phyloP scores from a whole-genome alignment of 2,329 filamentous ascomycete species.

The Pseudocercospora macadamiae region DNA sequence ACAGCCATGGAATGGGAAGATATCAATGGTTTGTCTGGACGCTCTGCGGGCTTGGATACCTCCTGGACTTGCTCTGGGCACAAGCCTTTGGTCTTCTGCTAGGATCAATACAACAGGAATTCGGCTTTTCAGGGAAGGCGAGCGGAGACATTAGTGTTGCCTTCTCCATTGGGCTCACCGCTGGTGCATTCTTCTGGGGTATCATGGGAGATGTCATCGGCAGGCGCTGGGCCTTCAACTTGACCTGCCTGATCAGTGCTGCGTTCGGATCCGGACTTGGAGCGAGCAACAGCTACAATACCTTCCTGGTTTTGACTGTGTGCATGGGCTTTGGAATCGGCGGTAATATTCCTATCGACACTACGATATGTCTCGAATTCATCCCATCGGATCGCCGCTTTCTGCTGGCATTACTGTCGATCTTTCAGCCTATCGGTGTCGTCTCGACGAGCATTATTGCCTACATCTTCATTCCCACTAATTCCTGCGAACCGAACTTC shows the following conservation, averaged over 20 bases:
- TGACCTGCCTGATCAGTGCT: conserved; percentile 59
- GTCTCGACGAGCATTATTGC: conserved; percentile 56
- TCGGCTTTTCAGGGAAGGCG: conserved; percentile 52
- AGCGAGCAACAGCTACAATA: conserved; percentile 52
- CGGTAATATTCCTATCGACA: conserved; percentile 60
- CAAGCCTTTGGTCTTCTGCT: conserved; percentile 61
- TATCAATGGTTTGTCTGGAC: conserved; percentile 57
- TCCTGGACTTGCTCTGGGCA: conserved; percentile 61
- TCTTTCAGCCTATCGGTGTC: conserved; percentile 61
- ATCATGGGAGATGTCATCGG: conserved; percentile 58
- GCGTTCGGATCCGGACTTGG: conserved; percentile 58
- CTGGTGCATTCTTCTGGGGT: conserved; percentile 60
- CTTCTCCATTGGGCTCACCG: conserved; percentile 59
- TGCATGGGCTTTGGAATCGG: conserved; percentile 57
- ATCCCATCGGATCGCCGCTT: conserved; percentile 57
- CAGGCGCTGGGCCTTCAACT: conserved; percentile 61
- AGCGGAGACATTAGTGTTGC: conserved; percentile 54
- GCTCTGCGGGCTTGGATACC: conserved; percentile 59
- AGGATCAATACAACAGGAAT: conserved; percentile 58
- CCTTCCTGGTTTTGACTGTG: conserved; percentile 57
- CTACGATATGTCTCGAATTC: conserved; percentile 60
- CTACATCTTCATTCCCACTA: conserved; percentile 57
- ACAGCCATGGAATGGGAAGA: conserved; percentile 56
- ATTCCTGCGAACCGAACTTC: conserved; percentile 57
- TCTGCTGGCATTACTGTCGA: conserved; percentile 55